Percentiles rank a stretch among this genome's conserved stretches.
These are phyloP conservation scores for Pneumocystis oryctolagi DNA, from an alignment of 1,139 yeast genomes.

Conservation along the genomic window DNA sequence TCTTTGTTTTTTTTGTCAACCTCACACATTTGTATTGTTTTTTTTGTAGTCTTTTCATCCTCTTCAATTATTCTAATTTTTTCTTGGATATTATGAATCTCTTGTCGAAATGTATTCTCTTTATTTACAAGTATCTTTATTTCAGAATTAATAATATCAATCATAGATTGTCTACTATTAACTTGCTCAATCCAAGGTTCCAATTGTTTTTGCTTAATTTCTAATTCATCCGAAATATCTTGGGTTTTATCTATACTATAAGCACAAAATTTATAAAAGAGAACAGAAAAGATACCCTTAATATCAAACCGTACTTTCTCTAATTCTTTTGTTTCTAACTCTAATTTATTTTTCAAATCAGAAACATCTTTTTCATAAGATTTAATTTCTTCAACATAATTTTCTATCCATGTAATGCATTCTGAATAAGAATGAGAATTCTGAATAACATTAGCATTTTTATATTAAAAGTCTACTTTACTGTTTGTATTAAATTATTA, in stretches of 20 bases:
- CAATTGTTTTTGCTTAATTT: slow-evolving; percentile 43
- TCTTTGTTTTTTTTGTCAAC: neutral
- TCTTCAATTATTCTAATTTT: slow-evolving; percentile 29
- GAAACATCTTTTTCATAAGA: slow-evolving; percentile 25
- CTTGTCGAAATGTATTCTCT: slow-evolving; percentile 31
- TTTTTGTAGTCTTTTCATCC: neutral
- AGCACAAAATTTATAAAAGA: neutral
- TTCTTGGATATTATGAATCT: slow-evolving; percentile 42
- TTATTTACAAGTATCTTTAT: slow-evolving; percentile 45
- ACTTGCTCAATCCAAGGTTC: slow-evolving; percentile 76
- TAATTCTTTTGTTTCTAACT: slow-evolving; percentile 39
- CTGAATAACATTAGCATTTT: neutral
- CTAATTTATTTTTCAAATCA: slow-evolving; percentile 34
- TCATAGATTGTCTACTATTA: slow-evolving; percentile 49
- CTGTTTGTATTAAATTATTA: slow-evolving; percentile 32
- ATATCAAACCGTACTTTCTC: slow-evolving; percentile 51
- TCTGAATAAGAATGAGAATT: slow-evolving; percentile 26
- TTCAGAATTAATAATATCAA: slow-evolving; percentile 50
- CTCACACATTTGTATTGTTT: neutral
- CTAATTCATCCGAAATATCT: slow-evolving; percentile 47
- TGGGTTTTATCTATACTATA: slow-evolving; percentile 37
- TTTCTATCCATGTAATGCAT: slow-evolving; percentile 35
- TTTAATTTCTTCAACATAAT: slow-evolving; percentile 32
- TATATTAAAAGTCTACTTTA: slow-evolving; percentile 16
- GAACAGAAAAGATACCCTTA: slow-evolving; percentile 28